These are phyloP conservation scores for Pseudotsuga menziesii DNA, from an alignment of 75 land plant genomes.

Conservation along the genomic window DNA sequence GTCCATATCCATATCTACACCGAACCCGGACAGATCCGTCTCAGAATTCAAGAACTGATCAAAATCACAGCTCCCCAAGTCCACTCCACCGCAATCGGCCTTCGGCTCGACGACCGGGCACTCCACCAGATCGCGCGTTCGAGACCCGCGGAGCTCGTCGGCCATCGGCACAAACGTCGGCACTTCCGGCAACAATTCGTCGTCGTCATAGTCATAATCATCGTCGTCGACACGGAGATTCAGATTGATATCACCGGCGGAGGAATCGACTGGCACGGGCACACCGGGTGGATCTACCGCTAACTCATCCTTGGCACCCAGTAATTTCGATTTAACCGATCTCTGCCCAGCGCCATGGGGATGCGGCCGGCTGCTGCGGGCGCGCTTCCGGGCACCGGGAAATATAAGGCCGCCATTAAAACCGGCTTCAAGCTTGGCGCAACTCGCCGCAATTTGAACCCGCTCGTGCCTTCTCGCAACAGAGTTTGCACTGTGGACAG, in stretches of 20 bases:
- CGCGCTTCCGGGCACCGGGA: not conserved
- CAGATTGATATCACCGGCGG: not conserved
- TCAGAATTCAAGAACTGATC: slow-evolving; percentile 13
- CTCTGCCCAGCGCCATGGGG: not conserved
- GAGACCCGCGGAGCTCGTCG: slow-evolving; percentile 11
- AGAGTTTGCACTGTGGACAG: slow-evolving; percentile 85
- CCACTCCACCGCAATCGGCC: not conserved
- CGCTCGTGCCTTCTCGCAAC: slow-evolving; percentile 80
- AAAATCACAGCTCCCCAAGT: slow-evolving; percentile 10
- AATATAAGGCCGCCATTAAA: not conserved
- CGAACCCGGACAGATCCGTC: slow-evolving; percentile 10
- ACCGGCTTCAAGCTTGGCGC: not conserved
- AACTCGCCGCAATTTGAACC: slow-evolving; percentile 43
- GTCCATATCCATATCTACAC: slow-evolving; percentile 42
- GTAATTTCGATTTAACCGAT: not conserved
- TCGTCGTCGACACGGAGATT: not conserved
- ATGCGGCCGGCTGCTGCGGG: slow-evolving; percentile 17
- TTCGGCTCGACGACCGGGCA: not conserved
- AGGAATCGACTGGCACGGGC: not conserved
- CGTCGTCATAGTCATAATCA: slow-evolving; percentile 8
- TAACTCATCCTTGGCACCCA: slow-evolving; percentile 8
- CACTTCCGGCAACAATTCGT: slow-evolving; percentile 20
- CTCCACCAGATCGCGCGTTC: not conserved
- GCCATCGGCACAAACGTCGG: slow-evolving; percentile 16
- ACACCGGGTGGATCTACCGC: not conserved